phyloP scores from a whole-genome alignment of 345 rosid genomes.

The Laguncularia racemosa region DNA sequence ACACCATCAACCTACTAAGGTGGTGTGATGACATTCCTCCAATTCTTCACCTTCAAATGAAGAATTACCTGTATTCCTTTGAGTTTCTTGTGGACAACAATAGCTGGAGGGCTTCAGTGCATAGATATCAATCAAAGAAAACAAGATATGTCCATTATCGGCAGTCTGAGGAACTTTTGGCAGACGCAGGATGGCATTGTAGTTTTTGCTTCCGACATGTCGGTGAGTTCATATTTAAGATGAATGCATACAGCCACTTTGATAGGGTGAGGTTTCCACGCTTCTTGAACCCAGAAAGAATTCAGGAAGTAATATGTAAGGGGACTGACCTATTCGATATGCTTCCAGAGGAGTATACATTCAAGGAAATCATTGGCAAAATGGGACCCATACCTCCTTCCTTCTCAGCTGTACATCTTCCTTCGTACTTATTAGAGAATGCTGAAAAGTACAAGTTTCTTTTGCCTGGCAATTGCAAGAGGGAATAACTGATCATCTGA shows the following conservation, averaged over 20 bases:
- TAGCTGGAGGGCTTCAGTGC: constrained; percentile 78
- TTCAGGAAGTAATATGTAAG: constrained; percentile 41
- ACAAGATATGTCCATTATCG: constrained; percentile 44
- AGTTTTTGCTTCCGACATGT: constrained; percentile 43
- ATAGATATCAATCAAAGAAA: constrained; percentile 35
- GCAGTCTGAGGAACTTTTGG: constrained; percentile 32
- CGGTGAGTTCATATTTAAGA: constrained; percentile 40
- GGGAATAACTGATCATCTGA: constrained; percentile 21
- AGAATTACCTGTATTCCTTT: constrained; percentile 64
- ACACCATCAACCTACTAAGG: constrained; percentile 60
- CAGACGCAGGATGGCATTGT: constrained; percentile 53
- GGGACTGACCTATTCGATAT: constrained; percentile 47
- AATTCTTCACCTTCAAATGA: constrained; percentile 51
- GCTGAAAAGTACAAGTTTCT: constrained; percentile 38
- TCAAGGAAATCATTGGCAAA: constrained; percentile 43
- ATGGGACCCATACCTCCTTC: constrained; percentile 51
- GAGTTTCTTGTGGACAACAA: constrained; percentile 56
- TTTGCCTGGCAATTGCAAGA: constrained; percentile 35
- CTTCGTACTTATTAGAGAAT: constrained; percentile 38
- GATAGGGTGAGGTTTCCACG: constrained; percentile 42
- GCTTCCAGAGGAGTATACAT: constrained; percentile 50
- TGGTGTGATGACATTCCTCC: constrained; percentile 65
- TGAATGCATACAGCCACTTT: constrained; percentile 45
- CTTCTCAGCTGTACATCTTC: constrained; percentile 45
- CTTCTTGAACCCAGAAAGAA: constrained; percentile 32